phyloP scores from a whole-genome alignment of 139 green algal species.

The Diplosphaera chodatii region DNA sequence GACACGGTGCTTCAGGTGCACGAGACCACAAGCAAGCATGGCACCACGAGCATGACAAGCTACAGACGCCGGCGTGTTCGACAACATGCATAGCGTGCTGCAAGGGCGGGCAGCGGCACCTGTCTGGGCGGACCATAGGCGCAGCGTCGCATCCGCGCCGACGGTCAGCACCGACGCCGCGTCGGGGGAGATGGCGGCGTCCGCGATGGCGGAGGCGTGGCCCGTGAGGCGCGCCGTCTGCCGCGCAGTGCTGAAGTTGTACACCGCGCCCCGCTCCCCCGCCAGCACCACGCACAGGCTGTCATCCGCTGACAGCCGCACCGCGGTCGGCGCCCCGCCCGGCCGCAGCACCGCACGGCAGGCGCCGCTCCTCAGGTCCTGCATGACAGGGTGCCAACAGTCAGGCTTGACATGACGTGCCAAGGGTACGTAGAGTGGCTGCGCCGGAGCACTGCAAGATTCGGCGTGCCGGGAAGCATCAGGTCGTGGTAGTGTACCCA shows the following conservation, averaged over 20 bases:
- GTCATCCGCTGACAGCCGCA: conserved; percentile 12
- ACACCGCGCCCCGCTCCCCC: neutral
- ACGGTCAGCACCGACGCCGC: conserved; percentile 35
- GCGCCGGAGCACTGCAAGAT: no score
- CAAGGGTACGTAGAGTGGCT: no score
- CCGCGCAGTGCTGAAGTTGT: neutral
- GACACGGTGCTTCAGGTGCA: no score
- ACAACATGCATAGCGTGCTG: no score
- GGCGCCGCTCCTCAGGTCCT: conserved; percentile 14
- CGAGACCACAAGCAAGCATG: no score
- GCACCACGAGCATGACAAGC: no score
- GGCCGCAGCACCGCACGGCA: conserved; percentile 29
- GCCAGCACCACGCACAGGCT: neutral
- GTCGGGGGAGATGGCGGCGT: conserved; percentile 16
- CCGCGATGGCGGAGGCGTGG: conserved; percentile 20
- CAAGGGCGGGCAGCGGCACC: no score
- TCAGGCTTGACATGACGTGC: no score
- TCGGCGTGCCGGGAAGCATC: no score
- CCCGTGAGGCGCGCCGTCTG: conserved; percentile 1
- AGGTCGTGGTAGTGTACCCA: no score
- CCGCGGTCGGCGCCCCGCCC: neutral
- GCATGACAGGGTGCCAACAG: no score
- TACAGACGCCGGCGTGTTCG: no score
- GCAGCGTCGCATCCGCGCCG: conserved; percentile 27
- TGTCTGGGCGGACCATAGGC: conserved; percentile 37